A percentile compares a stretch with the other conserved stretches of the same genome.
Conservation (phyloP, 2,329 filamentous ascomycete genomes). For the Pleomassaria siparia region DNA sequence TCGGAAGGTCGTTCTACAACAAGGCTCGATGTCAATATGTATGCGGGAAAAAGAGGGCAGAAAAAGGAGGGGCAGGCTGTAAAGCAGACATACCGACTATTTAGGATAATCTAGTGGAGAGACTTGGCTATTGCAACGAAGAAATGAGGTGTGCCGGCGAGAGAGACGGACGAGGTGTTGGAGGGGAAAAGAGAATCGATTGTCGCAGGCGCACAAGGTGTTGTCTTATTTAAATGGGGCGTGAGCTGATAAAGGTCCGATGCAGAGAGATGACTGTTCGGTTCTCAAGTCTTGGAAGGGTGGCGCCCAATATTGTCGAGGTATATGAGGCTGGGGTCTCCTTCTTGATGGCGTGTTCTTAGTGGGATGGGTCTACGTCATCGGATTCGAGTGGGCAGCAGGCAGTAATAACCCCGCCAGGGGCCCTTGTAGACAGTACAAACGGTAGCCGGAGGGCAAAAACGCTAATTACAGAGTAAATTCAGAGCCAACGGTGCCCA, state of each 20-base stretch:
- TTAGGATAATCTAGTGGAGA: slow-evolving; percentile 6
- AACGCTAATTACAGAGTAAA: too few species aligned
- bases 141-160: slow-evolving; percentile 14
- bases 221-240: slow-evolving; percentile 21
- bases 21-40: slow-evolving; percentile 6
- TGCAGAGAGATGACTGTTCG: slow-evolving; percentile 20
- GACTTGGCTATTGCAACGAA: slow-evolving; percentile 11
- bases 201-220: slow-evolving; percentile 17
- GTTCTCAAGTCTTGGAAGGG: slow-evolving; percentile 14
- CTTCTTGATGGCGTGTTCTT: slow-evolving; percentile 8
- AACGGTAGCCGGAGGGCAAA: too few species aligned
- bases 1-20: slow-evolving; percentile 2
- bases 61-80: background rate
- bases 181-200: slow-evolving; percentile 1
- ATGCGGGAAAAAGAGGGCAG: slow-evolving; percentile 8
- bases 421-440: too few species aligned
- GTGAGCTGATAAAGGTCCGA: slow-evolving; percentile 4
- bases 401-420: slow-evolving; percentile 2
- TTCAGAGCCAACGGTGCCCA: too few species aligned
- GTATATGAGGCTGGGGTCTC: slow-evolving; percentile 15
- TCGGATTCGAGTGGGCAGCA: slow-evolving; percentile 6
- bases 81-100: slow-evolving; percentile 23
- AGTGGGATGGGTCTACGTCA: slow-evolving; percentile 12
- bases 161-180: slow-evolving; percentile 20
- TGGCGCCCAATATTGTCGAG: slow-evolving; percentile 23